These are phyloP conservation scores for Arthrobotrys iridis DNA, from an alignment of 2,329 filamentous ascomycete species.

Conservation along the genomic window DNA sequence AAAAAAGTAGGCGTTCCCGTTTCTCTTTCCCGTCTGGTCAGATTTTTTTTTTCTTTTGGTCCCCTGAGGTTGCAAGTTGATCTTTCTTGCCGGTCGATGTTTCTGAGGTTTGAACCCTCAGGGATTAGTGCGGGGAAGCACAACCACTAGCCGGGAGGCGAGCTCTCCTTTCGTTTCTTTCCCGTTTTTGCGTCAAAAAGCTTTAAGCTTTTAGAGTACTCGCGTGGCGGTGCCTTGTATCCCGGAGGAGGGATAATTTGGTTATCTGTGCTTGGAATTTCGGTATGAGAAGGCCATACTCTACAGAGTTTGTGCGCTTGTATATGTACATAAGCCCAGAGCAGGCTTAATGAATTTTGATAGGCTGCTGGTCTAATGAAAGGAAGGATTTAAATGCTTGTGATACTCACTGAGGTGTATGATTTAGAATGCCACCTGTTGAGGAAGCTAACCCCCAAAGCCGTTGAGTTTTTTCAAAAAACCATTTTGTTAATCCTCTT, in stretches of 20 bases:
- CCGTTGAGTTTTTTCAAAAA: no score
- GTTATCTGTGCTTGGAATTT: neutral
- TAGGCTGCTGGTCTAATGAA: no score
- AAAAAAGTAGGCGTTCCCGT: constrained; percentile 8
- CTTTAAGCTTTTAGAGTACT: constrained; percentile 24
- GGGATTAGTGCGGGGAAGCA: constrained; percentile 50
- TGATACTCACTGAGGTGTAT: neutral
- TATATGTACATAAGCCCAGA: neutral
- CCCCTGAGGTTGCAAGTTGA: constrained; percentile 15
- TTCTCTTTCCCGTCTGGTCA: neutral
- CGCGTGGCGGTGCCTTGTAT: neutral
- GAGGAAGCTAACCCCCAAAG: neutral
- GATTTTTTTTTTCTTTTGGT: constrained; percentile 13
- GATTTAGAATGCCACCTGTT: neutral
- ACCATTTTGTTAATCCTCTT: no score
- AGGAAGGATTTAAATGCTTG: no score
- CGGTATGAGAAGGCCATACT: neutral
- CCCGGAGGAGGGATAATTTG: neutral
- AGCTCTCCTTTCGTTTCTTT: constrained; percentile 29
- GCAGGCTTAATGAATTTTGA: neutral
- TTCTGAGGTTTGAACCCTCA: constrained; percentile 17
- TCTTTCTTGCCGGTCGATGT: neutral
- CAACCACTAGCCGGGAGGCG: constrained; percentile 44
- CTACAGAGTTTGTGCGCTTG: no score
- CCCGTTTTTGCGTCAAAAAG: constrained; percentile 12